A percentile compares a stretch with the other conserved stretches of the same genome.
phyloP scores from a whole-genome alignment of 495 filamentous ascomycete species.

The Astrocystis sublimbata region DNA sequence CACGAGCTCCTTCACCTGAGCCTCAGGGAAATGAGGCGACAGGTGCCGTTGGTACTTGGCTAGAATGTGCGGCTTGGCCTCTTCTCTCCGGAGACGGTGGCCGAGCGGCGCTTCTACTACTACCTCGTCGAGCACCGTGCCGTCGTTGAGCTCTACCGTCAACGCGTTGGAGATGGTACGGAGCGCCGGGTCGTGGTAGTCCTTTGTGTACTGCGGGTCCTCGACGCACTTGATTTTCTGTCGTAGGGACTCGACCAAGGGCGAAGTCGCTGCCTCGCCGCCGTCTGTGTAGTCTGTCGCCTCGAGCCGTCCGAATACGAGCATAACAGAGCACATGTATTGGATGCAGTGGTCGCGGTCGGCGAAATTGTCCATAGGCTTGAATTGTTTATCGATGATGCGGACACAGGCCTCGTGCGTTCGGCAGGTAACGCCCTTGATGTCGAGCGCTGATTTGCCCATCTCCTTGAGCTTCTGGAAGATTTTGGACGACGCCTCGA shows the following conservation, averaged over 20 bases:
- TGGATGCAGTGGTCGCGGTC: conserved; percentile 99
- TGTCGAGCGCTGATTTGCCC: conserved; percentile 92
- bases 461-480: conserved; percentile 75
- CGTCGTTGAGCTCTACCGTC: conserved; percentile 90
- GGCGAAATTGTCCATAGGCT: conserved; percentile 99
- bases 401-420: conserved; percentile 98
- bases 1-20: conserved; percentile 75
- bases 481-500: conserved; percentile 88
- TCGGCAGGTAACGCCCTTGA: conserved; percentile 87
- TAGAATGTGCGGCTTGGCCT: conserved; percentile 95
- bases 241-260: conserved; percentile 84
- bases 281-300: conserved; percentile 92
- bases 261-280: conserved; percentile 84
- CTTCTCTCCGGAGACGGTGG: conserved; percentile 85
- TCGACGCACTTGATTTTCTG: conserved; percentile 92
- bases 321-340: conserved; percentile 97
- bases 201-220: conserved; percentile 87
- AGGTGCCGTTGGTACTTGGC: conserved; percentile 94
- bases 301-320: conserved; percentile 87
- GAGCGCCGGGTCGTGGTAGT: conserved; percentile 91
- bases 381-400: conserved; percentile 99
- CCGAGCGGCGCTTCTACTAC: conserved; percentile 95
- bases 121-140: conserved; percentile 87
- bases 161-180: conserved; percentile 96
- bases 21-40: conserved; percentile 73